Evolutionary conservation across 179 eudicot genomes (phyloP), one percentile per base, ranked within the genome.

Genomic region (Vitellaria paradoxa): DNA sequence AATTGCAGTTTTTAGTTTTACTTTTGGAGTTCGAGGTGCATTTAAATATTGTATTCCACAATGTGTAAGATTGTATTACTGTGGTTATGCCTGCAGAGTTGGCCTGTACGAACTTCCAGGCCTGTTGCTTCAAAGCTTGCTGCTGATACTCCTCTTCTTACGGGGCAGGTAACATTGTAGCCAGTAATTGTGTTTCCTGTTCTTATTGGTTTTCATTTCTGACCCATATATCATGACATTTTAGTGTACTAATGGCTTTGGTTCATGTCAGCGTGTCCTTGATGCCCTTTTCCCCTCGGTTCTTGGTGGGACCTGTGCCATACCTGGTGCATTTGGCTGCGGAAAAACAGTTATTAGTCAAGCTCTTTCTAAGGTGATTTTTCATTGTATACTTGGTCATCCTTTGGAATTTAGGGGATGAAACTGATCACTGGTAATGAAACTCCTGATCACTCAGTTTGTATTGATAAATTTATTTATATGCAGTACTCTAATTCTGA

Each of bases 271-370:
- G 98, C 99, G 98, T 83, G 99, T 96, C 77, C 97, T 96, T 87
- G 99, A 96, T 84, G 99, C 99, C 59, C 94, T 96, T 78, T 96
- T 96, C 86, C 98, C 99, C 73, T 96, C 98, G 4, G 99, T 96
- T 82, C 98, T 96, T 87, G 99, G 98, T 79, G 99, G 99, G 73
- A 96, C 99, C 62, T 96, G 99, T 88, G 99, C 98, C 71, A 96
- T 96, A 57, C 99, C 99, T 74, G 99, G 99, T 82, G 99, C 99
- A 67, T 96, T 96, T 86, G 98, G 99, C 65, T 96, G 99, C 84
- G 99, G 99, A 3, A 96, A 96, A 86, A 96, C 99, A 79, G 98
- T 96, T 56, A 96, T 96, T 81, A 93, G 99, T 86, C 99, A 96
- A 83, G 99, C 99, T 65, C 97, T 96, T 76, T 96, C 99, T 49